Percentiles rank a stretch among this genome's conserved stretches.
phyloP scores from a whole-genome alignment of 2,329 filamentous ascomycete species.

The Fusarium pilosicola region DNA sequence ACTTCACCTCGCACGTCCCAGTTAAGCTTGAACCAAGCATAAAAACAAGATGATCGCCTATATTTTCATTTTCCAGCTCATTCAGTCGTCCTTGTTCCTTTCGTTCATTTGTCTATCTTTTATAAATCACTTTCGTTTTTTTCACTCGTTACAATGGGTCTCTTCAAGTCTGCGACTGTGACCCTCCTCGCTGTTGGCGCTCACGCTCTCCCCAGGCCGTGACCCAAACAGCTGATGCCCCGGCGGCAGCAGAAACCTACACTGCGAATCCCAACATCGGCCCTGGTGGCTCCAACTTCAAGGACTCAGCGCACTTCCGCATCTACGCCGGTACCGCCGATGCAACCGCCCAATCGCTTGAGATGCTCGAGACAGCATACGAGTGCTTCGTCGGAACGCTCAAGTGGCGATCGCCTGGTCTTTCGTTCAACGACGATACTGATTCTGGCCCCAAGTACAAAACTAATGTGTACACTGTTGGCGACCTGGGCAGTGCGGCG shows the following conservation, averaged over 20 bases:
- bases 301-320: conserved; percentile 54
- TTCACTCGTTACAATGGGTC: conserved; percentile 22
- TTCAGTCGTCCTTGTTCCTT: background rate
- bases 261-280: conserved; percentile 47
- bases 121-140: background rate
- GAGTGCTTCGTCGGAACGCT: conserved; percentile 53
- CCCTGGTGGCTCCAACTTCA: conserved; percentile 46
- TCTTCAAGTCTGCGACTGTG: conserved; percentile 17
- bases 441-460: conserved; percentile 56
- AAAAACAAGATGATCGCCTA: conserved; percentile 2
- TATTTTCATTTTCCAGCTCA: too few species aligned
- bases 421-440: conserved; percentile 48
- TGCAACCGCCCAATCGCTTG: conserved; percentile 44
- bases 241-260: conserved; percentile 36
- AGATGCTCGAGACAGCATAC: conserved; percentile 58
- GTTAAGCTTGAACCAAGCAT: background rate
- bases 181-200: conserved; percentile 25
- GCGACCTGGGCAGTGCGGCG: conserved; percentile 50
- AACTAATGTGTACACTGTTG: conserved; percentile 58
- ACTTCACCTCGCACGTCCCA: background rate
- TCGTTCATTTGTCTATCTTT: background rate
- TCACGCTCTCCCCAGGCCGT: conserved; percentile 26
- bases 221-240: conserved; percentile 3
- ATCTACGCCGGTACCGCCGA: conserved; percentile 45
- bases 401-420: conserved; percentile 52